A percentile compares a stretch with the other conserved stretches of the same genome.
Evolutionary conservation across 495 filamentous ascomycete species (phyloP).

Genomic region (Aspergillus campestris): DNA sequence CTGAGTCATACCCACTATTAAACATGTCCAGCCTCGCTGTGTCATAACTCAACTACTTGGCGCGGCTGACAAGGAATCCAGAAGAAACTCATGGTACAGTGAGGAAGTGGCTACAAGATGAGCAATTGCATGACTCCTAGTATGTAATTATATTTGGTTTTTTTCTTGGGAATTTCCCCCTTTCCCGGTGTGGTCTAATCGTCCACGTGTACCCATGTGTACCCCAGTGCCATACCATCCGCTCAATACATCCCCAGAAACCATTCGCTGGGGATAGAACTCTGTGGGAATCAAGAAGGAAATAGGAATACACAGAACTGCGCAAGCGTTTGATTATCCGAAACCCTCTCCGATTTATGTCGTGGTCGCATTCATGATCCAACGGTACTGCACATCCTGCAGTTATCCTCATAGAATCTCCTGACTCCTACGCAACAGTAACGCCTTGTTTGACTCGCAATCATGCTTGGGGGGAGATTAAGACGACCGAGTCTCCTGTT

Average conservation of each 20-base stretch:
- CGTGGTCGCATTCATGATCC: conserved; percentile 2
- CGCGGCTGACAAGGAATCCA: not conserved
- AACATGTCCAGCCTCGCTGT: no score
- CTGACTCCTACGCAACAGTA: not conserved
- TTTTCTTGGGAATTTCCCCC: not conserved
- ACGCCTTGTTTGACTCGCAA: conserved; percentile 5
- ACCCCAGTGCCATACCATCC: not conserved
- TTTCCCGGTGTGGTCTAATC: not conserved
- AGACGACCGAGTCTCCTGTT: conserved; percentile 86
- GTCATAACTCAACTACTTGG: no score
- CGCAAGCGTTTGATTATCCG: not conserved
- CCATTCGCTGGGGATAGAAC: no score
- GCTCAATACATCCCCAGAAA: no score
- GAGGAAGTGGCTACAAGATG: no score
- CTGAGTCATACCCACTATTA: not conserved
- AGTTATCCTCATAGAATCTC: conserved; percentile 12
- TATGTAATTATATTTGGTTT: no score
- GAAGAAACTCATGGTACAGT: not conserved
- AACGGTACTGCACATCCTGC: conserved; percentile 1
- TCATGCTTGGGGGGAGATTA: conserved; percentile 75
- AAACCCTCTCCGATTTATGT: not conserved
- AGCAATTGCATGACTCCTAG: no score
- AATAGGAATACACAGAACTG: not conserved
- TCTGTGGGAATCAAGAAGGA: not conserved
- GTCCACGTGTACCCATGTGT: not conserved